Conservation (phyloP, 495 filamentous ascomycete species). For the Darksidea phi region DNA sequence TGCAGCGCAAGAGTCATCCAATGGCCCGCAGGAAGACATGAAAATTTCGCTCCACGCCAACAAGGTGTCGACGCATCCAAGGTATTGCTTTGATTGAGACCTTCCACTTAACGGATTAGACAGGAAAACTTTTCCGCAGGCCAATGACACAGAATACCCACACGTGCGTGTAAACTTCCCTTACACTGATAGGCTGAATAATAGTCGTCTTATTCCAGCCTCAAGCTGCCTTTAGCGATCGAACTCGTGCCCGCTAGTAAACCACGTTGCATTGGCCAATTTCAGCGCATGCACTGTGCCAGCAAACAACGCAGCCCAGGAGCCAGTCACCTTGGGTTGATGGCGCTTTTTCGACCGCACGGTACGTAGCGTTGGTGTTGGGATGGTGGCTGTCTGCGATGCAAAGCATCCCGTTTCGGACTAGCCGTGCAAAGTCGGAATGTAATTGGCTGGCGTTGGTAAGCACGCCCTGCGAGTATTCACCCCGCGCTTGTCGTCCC, state of each 20-base stretch:
- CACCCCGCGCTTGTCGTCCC: neutral
- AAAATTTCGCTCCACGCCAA: conserved; percentile 4
- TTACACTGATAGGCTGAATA: conserved; percentile 31
- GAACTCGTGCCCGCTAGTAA: conserved; percentile 1
- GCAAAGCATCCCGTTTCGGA: neutral
- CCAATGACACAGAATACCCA: conserved; percentile 15
- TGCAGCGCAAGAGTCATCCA: conserved; percentile 2
- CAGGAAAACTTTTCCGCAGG: neutral
- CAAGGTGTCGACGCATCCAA: neutral
- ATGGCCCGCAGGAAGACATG: neutral
- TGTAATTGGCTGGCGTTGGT: neutral
- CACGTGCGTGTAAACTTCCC: conserved; percentile 35
- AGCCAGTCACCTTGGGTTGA: neutral
- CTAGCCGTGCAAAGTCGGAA: neutral
- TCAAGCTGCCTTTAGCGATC: conserved; percentile 33
- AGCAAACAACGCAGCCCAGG: neutral
- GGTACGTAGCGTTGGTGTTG: neutral
- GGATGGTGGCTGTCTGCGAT: neutral
- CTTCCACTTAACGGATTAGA: neutral
- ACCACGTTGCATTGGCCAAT: conserved; percentile 1
- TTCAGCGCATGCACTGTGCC: neutral
- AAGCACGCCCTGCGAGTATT: neutral
- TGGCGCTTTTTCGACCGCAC: neutral
- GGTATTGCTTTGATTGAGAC: neutral
- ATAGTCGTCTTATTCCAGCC: conserved; percentile 15